phyloP scores from a whole-genome alignment of 169 alveolate genomes.

The Cytauxzoon felis region DNA sequence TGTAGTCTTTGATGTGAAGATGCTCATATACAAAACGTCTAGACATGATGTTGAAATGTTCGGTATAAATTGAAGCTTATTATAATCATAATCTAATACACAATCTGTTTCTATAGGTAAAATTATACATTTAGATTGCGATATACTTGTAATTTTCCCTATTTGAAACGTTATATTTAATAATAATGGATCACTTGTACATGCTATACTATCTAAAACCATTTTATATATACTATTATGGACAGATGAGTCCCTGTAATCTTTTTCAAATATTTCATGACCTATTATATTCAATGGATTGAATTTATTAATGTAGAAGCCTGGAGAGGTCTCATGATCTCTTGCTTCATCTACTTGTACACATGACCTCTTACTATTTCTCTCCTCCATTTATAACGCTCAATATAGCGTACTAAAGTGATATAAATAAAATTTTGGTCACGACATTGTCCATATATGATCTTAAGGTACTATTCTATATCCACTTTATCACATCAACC shows the following conservation, averaged over 20 bases:
- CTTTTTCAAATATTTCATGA: constrained; percentile 19
- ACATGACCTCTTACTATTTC: too few relatives aligned
- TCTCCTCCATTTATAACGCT: too few relatives aligned
- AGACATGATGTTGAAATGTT: constrained; percentile 40
- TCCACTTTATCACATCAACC: too few relatives aligned
- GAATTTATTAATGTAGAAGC: neutral
- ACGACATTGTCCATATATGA: too few relatives aligned
- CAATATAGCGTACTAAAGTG: too few relatives aligned
- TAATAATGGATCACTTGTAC: constrained; percentile 34
- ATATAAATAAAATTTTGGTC: too few relatives aligned
- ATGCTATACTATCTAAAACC: constrained; percentile 44
- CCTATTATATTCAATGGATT: constrained; percentile 52
- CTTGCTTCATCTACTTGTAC: too few relatives aligned
- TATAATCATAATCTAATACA: constrained; percentile 27
- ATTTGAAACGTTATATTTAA: constrained; percentile 26
- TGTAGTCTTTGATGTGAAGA: constrained; percentile 46
- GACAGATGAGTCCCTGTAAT: constrained; percentile 15
- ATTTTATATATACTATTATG: constrained; percentile 6
- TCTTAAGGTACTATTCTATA: too few relatives aligned
- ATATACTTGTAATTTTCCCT: constrained; percentile 44
- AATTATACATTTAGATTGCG: constrained; percentile 36
- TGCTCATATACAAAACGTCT: constrained; percentile 37
- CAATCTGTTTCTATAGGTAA: constrained; percentile 54
- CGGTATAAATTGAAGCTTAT: constrained; percentile 39
- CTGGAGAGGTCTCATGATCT: too few relatives aligned